These are phyloP conservation scores for Cokeromyces recurvatus DNA, from an alignment of 371 early-diverging fungal species.

Conservation along the genomic window DNA sequence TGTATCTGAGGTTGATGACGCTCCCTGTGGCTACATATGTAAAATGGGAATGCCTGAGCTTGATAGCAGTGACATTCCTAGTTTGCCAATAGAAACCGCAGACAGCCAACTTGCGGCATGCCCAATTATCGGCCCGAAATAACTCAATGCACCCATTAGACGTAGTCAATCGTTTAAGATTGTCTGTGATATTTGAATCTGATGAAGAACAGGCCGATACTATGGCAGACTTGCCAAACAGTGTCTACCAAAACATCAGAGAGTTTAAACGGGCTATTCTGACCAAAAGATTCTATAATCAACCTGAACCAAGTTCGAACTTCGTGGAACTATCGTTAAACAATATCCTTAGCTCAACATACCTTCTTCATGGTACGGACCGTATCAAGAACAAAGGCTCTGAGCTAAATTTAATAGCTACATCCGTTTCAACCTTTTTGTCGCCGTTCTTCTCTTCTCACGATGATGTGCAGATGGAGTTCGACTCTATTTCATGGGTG, in stretches of 20 bases:
- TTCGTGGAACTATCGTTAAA: not conserved
- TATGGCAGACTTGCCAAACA: not conserved
- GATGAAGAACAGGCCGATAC: not conserved
- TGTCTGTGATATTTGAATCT: not conserved
- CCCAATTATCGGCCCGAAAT: no score
- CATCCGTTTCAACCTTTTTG: not conserved
- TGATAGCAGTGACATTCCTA: slow-evolving; percentile 1
- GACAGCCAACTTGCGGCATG: slow-evolving; percentile 1
- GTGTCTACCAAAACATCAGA: not conserved
- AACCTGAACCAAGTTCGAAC: not conserved
- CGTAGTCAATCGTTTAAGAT: slow-evolving; percentile 1
- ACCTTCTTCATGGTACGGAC: not conserved
- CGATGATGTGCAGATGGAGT: not conserved
- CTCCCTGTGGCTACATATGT: slow-evolving; percentile 3
- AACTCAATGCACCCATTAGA: no score
- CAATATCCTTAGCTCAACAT: not conserved
- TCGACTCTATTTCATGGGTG: not conserved
- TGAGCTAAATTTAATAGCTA: slow-evolving; percentile 1
- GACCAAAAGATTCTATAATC: not conserved
- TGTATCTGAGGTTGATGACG: not conserved
- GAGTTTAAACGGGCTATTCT: not conserved
- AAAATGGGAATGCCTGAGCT: slow-evolving; percentile 6
- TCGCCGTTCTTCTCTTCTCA: slow-evolving; percentile 2
- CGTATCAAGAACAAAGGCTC: slow-evolving; percentile 1
- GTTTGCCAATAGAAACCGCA: not conserved